Base-by-base conservation (phyloP, 331 rosid genomes). In the Acacia pycnantha region DNA sequence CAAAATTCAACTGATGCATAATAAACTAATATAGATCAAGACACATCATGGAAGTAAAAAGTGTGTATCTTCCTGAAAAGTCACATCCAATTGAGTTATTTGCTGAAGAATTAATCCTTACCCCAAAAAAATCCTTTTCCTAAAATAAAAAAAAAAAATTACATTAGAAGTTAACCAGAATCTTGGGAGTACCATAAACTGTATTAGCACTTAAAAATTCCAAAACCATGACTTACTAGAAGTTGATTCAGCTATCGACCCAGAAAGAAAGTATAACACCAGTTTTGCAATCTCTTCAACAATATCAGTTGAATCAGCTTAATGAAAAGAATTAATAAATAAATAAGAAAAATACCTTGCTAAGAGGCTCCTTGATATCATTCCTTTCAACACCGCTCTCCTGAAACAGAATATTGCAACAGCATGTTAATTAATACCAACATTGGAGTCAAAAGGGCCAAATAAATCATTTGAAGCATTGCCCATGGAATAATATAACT, bases 331-430 rank as follows among this genome's bases (percentile, higher is more conserved):
- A 5, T 18, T 5, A 6, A 59, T 56, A 59, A 5, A 22, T 77
- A 67, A 54, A 51, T 76, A 22, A 51, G 58, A 82, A 6, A 29
- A 26, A 77, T 90, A 96, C 99, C 99, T 96, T 97, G 24, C 94
- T 94, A 87, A 96, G 94, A 82, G 99, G 99, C 82, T 96, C 99
- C 87, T 66, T 88, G 78, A 96, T 84, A 88, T 96, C 95, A 40
- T 96, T 97, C 65, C 89, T 87, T 83, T 96, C 98, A 37, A 96
- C 97, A 81, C 98, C 87, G 85, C 98, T 93, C 86, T 96, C 98
- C 98, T 94, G 90, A 76, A 84, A 77, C 58, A 88, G 43, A 81
- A 69, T 62, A 84, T 78, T 53, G 70, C 84, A 78, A 53, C 64
- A 79, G 41, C 40, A 37, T 62, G 82, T 74, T 35, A 69, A 53